Conservation (phyloP, 345 rosid genomes). For the Camelina sativa region DNA sequence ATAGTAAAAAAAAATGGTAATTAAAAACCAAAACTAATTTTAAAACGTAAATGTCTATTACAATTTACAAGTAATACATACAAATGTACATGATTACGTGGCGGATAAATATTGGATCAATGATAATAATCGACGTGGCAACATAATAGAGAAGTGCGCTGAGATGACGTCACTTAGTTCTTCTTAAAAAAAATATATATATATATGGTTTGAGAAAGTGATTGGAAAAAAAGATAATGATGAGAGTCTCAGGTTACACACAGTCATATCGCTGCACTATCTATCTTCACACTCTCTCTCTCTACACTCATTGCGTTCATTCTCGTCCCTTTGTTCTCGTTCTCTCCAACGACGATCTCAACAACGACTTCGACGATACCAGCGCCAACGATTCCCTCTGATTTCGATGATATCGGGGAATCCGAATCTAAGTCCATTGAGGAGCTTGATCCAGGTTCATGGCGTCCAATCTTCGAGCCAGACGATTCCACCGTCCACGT, state of each 20-base stretch:
- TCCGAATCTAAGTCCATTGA: conserved; percentile 67
- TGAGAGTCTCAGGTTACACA: conserved; percentile 32
- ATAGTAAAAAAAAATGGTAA: too few relatives aligned
- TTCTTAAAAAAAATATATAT: too few relatives aligned
- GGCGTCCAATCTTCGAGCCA: conserved; percentile 88
- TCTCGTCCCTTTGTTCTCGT: conserved; percentile 73
- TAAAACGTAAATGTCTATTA: too few relatives aligned
- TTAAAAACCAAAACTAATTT: too few relatives aligned
- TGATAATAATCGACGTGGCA: conserved; percentile 9
- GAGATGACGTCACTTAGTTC: too few relatives aligned
- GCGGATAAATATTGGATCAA: not conserved
- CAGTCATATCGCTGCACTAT: not conserved
- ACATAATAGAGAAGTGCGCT: too few relatives aligned
- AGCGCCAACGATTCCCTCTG: conserved; percentile 36
- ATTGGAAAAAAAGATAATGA: too few relatives aligned
- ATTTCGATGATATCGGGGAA: conserved; percentile 82
- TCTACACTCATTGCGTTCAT: conserved; percentile 40
- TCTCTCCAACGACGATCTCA: conserved; percentile 84
- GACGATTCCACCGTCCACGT: conserved; percentile 40
- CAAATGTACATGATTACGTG: conserved; percentile 16
- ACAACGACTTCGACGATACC: conserved; percentile 55
- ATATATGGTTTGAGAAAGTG: too few relatives aligned
- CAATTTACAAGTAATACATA: too few relatives aligned
- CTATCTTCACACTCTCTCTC: conserved; percentile 20
- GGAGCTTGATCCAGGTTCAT: conserved; percentile 87